Percentiles rank a stretch among this genome's conserved stretches.
These are phyloP conservation scores for Aspergillus unguis DNA, from an alignment of 2,329 filamentous ascomycete genomes.

Conservation along the genomic window DNA sequence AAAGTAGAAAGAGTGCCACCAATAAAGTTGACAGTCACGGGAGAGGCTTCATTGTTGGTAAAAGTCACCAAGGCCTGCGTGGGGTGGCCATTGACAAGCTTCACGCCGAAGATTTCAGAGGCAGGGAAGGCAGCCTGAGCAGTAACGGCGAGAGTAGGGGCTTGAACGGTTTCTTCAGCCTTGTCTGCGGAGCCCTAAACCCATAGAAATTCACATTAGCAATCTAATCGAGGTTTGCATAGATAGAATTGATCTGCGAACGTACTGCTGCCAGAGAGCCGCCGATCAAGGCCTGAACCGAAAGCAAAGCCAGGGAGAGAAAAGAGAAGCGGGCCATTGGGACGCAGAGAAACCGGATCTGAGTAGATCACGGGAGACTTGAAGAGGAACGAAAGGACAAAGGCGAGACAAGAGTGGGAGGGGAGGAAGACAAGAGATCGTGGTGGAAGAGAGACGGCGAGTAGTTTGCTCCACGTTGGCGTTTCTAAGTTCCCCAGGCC, in stretches of 20 bases:
- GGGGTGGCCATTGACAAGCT: conserved; percentile 87
- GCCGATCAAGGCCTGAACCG: conserved; percentile 64
- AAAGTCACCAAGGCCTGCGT: conserved; percentile 80
- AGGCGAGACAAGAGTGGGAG: no score
- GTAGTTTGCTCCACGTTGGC: conserved; percentile 26
- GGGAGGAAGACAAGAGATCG: conserved; percentile 5
- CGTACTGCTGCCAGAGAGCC: conserved; percentile 61
- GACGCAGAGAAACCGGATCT: conserved; percentile 13
- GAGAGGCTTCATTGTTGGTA: conserved; percentile 73
- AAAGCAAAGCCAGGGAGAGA: conserved; percentile 68
- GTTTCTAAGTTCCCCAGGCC: conserved; percentile 17
- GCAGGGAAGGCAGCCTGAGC: conserved; percentile 60
- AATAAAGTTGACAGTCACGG: conserved; percentile 72
- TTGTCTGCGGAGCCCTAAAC: conserved; percentile 60
- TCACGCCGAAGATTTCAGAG: conserved; percentile 84
- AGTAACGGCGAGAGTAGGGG: conserved; percentile 54
- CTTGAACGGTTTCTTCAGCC: conserved; percentile 62
- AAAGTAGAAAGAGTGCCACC: conserved; percentile 68
- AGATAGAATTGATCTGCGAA: conserved; percentile 18
- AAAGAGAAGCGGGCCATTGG: conserved; percentile 73
- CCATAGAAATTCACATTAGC: conserved; percentile 13
- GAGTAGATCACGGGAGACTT: conserved; percentile 11
- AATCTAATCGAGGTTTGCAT: conserved; percentile 21
- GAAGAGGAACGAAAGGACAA: conserved; percentile 17
- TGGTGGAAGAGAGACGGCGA: conserved; percentile 8